Percentiles rank a stretch among this genome's conserved stretches.
Evolutionary conservation across 768 basidiomycete genomes (phyloP).

Genomic region (Crucibulum laeve): DNA sequence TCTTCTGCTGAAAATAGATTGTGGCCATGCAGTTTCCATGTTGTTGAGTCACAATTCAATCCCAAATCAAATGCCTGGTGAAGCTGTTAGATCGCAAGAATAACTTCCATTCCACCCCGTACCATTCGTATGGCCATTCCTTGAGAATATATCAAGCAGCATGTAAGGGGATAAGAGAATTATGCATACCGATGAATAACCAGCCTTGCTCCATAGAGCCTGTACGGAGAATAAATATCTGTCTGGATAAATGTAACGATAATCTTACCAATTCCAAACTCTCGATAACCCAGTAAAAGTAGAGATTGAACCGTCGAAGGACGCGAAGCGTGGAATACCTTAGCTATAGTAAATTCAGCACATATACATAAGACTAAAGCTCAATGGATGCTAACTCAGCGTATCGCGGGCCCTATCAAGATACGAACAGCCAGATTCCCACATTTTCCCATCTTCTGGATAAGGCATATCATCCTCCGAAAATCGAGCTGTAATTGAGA

Average conservation of each 20-base stretch:
- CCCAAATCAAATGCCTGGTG: slow-evolving; percentile 74
- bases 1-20: slow-evolving; percentile 63
- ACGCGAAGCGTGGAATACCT: slow-evolving; percentile 62
- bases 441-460: slow-evolving; percentile 53
- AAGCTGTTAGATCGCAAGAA: slow-evolving; percentile 4
- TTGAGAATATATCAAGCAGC: slow-evolving; percentile 6
- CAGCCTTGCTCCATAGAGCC: slow-evolving; percentile 82
- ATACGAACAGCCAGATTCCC: slow-evolving; percentile 66
- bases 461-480: slow-evolving; percentile 43
- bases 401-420: slow-evolving; percentile 58
- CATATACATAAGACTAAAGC: slow-evolving; percentile 1
- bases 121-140: slow-evolving; percentile 29
- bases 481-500: slow-evolving; percentile 77
- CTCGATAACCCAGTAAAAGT: slow-evolving; percentile 74
- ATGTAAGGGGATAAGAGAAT: slow-evolving; percentile 2
- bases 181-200: slow-evolving; percentile 64
- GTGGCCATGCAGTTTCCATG: slow-evolving; percentile 63
- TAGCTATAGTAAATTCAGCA: slow-evolving; percentile 31
- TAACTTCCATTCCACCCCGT: slow-evolving; percentile 1
- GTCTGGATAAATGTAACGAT: neutral
- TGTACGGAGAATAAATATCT: slow-evolving; percentile 12
- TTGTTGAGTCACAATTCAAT: slow-evolving; percentile 72
- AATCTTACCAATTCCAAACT: slow-evolving; percentile 68
- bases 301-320: slow-evolving; percentile 79
- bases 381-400: slow-evolving; percentile 42